Percentiles rank a stretch among this genome's conserved stretches.
phyloP scores from a whole-genome alignment of 169 alveolate species.

The Plasmodium vinckei region DNA sequence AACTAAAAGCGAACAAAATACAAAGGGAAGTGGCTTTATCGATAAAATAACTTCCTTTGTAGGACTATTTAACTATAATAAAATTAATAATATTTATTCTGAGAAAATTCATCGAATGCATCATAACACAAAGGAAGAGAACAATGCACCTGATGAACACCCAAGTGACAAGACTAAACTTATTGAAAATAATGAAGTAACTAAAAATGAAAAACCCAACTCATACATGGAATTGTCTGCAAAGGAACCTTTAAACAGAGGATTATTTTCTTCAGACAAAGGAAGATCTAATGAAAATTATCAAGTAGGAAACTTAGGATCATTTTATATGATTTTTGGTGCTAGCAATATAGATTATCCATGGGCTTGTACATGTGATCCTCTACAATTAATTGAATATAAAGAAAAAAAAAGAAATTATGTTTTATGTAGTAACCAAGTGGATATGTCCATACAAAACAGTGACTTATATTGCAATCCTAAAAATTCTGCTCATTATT shows the following conservation, averaged over 20 bases:
- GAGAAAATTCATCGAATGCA: conserved; percentile 7
- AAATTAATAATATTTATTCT: conserved; percentile 14
- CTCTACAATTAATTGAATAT: conserved; percentile 77
- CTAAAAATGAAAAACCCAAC: conserved; percentile 21
- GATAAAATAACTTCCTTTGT: conserved; percentile 46
- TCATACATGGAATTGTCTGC: conserved; percentile 49
- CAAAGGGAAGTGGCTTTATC: conserved; percentile 28
- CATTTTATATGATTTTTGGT: conserved; percentile 66
- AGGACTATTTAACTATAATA: conserved; percentile 31
- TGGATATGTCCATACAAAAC: conserved; percentile 83
- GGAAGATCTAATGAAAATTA: conserved; percentile 26
- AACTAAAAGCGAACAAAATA: background rate
- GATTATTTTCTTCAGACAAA: conserved; percentile 18
- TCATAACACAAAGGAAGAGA: background rate
- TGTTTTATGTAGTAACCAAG: conserved; percentile 85
- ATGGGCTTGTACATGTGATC: conserved; percentile 88
- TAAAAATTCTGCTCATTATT: conserved; percentile 50
- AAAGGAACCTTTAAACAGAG: background rate
- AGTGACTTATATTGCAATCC: conserved; percentile 84
- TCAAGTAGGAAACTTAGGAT: conserved; percentile 67
- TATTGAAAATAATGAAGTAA: conserved; percentile 1
- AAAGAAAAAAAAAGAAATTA: conserved; percentile 78
- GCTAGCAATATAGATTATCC: conserved; percentile 84
- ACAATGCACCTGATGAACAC: background rate
- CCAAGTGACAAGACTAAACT: background rate